Evolutionary conservation across 2,329 filamentous ascomycete species (phyloP).

Genomic region (Pyrenophora seminiperda): DNA sequence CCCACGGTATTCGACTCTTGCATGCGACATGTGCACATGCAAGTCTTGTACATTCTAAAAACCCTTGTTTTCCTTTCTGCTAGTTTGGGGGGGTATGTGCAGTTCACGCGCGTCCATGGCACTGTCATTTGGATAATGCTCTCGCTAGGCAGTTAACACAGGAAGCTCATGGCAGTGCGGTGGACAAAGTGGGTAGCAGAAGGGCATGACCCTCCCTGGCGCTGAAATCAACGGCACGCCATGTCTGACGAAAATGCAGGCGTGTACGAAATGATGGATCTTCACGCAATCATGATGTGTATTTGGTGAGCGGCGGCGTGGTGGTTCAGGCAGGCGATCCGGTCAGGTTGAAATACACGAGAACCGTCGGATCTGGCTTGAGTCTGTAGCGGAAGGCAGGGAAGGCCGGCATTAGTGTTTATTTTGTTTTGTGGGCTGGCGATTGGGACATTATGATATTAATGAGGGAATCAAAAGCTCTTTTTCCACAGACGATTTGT

Average conservation of each 20-base stretch:
- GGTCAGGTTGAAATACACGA: constrained; percentile 20
- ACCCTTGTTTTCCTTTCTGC: constrained; percentile 32
- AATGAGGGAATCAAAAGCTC: constrained; percentile 50
- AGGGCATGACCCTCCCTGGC: constrained; percentile 9
- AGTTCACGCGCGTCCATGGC: constrained; percentile 21
- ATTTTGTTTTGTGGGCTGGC: constrained; percentile 29
- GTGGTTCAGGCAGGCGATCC: constrained; percentile 25
- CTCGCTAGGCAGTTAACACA: constrained; percentile 18
- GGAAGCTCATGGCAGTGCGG: constrained; percentile 24
- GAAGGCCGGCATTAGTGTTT: constrained; percentile 33
- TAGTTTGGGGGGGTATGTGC: constrained; percentile 22
- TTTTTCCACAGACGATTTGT: constrained; percentile 21
- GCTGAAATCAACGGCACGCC: constrained; percentile 18
- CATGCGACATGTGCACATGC: constrained; percentile 43
- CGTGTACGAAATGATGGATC: constrained; percentile 35
- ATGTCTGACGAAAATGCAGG: constrained; percentile 37
- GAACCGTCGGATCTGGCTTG: constrained; percentile 13
- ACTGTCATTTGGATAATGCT: constrained; percentile 24
- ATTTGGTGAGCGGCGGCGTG: constrained; percentile 21
- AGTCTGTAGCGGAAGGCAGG: constrained; percentile 15
- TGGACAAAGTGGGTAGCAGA: constrained; percentile 21
- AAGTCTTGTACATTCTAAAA: constrained; percentile 46
- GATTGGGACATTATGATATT: constrained; percentile 38
- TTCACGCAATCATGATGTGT: constrained; percentile 36
- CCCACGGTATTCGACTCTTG: constrained; percentile 47